A percentile compares a stretch with the other conserved stretches of the same genome.
phyloP scores from a whole-genome alignment of 148 eudicot genomes.

The Chenopodium album region DNA sequence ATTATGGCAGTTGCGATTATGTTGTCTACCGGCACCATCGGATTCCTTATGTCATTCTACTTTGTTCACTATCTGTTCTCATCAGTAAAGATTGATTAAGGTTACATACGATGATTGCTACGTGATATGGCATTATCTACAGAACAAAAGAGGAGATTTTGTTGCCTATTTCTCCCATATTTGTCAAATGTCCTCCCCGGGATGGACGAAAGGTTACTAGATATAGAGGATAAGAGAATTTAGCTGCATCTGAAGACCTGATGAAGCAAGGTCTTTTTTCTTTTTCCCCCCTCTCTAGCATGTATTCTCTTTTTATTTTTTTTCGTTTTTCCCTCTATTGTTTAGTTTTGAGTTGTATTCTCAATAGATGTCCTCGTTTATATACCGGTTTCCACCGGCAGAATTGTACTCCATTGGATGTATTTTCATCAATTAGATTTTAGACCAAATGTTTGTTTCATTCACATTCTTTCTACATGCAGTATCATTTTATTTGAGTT shows the following conservation, averaged over 20 bases:
- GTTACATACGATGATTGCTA: background rate
- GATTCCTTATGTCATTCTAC: conserved; percentile 53
- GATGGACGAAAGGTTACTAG: background rate
- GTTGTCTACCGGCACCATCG: conserved; percentile 64
- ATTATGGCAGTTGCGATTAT: conserved; percentile 58
- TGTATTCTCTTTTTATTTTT: conserved; percentile 13
- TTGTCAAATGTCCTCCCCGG: background rate
- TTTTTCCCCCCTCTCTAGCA: background rate
- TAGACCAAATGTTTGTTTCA: conserved; percentile 8
- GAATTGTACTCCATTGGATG: conserved; percentile 15
- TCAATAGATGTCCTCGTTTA: conserved; percentile 2
- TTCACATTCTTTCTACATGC: background rate
- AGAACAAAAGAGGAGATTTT: conserved; percentile 2
- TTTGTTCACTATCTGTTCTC: conserved; percentile 67
- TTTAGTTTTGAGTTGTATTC: conserved; percentile 13
- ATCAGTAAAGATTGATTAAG: conserved; percentile 60
- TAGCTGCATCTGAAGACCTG: conserved; percentile 12
- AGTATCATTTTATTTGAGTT: background rate
- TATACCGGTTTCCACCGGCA: conserved; percentile 9
- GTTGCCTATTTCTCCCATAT: background rate
- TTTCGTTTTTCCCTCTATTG: background rate
- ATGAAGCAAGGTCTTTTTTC: background rate
- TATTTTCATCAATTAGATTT: conserved; percentile 7
- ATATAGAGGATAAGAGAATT: background rate
- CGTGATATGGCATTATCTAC: background rate